A percentile compares a stretch with the other conserved stretches of the same genome.
Conservation (phyloP, 495 filamentous ascomycete species). For the Tirmania nivea region DNA sequence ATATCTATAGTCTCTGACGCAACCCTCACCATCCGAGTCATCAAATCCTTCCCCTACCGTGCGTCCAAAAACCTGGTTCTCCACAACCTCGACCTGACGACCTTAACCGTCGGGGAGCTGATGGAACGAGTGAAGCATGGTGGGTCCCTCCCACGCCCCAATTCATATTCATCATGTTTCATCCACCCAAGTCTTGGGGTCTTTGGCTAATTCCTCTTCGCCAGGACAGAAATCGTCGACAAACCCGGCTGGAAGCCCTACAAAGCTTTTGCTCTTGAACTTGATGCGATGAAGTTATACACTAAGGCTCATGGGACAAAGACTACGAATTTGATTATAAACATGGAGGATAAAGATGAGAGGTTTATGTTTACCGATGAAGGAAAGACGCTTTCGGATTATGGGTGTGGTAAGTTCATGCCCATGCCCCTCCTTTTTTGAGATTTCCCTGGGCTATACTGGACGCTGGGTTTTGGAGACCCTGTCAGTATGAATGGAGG, state of each 20-base stretch:
- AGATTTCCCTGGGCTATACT: background rate
- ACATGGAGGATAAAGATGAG: constrained; percentile 19
- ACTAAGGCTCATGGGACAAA: constrained; percentile 20
- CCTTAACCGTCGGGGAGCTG: constrained; percentile 14
- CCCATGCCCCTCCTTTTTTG: background rate
- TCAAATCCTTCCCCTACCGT: constrained; percentile 20
- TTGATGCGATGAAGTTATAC: constrained; percentile 20
- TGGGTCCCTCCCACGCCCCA: background rate
- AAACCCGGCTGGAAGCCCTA: constrained; percentile 18
- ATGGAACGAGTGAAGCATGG: constrained; percentile 14
- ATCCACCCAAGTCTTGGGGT: background rate
- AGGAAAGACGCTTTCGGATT: constrained; percentile 10
- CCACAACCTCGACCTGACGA: constrained; percentile 16
- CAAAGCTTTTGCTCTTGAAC: constrained; percentile 3
- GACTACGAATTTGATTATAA: constrained; percentile 20
- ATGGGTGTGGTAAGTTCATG: constrained; percentile 12
- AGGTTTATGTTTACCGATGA: constrained; percentile 14
- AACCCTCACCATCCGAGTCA: constrained; percentile 18
- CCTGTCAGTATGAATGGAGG: background rate
- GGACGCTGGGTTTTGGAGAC: background rate
- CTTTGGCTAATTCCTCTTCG: constrained; percentile 1
- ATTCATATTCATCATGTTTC: too few species aligned
- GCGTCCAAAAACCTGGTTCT: constrained; percentile 16
- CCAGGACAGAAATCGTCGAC: constrained; percentile 5
- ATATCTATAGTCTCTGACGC: constrained; percentile 9